Conservation (phyloP, 2,329 filamentous ascomycete genomes). For the Penicillium sp. region DNA sequence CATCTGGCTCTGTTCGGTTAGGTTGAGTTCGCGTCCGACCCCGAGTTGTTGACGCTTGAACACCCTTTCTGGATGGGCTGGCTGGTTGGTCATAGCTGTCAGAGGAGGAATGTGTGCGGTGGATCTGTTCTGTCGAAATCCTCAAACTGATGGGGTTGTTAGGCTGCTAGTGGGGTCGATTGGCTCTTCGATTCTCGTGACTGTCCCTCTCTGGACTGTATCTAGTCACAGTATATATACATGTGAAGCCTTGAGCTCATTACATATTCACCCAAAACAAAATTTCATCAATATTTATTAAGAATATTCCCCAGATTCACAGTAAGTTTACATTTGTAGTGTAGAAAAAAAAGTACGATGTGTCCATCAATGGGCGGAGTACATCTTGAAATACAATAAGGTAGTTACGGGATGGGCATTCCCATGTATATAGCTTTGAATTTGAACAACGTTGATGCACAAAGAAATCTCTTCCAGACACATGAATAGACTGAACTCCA, state of each 20-base stretch:
- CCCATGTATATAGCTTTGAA: too few relatives aligned
- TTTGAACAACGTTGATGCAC: too few relatives aligned
- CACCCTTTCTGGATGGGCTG: slow-evolving; percentile 28
- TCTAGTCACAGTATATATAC: background rate
- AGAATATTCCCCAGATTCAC: too few relatives aligned
- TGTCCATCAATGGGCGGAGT: too few relatives aligned
- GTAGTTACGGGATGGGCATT: background rate
- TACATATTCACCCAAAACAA: background rate
- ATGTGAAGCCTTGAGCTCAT: slow-evolving; percentile 14
- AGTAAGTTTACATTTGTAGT: too few relatives aligned
- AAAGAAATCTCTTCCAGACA: too few relatives aligned
- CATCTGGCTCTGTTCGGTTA: slow-evolving; percentile 6
- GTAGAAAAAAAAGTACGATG: too few relatives aligned
- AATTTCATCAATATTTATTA: background rate
- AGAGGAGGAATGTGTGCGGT: slow-evolving; percentile 6
- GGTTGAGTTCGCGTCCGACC: slow-evolving; percentile 42
- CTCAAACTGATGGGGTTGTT: slow-evolving; percentile 2
- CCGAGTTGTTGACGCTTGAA: slow-evolving; percentile 38
- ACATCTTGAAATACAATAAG: background rate
- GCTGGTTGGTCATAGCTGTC: slow-evolving; percentile 1
- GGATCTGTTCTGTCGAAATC: slow-evolving; percentile 20
- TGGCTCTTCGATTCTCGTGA: slow-evolving; percentile 15
- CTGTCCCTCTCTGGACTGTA: slow-evolving; percentile 2
- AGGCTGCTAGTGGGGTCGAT: slow-evolving; percentile 17
- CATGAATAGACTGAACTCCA: background rate